Evolutionary conservation across 1,284 basidiomycete genomes (phyloP).

Genomic region (Trametes versicolor): DNA sequence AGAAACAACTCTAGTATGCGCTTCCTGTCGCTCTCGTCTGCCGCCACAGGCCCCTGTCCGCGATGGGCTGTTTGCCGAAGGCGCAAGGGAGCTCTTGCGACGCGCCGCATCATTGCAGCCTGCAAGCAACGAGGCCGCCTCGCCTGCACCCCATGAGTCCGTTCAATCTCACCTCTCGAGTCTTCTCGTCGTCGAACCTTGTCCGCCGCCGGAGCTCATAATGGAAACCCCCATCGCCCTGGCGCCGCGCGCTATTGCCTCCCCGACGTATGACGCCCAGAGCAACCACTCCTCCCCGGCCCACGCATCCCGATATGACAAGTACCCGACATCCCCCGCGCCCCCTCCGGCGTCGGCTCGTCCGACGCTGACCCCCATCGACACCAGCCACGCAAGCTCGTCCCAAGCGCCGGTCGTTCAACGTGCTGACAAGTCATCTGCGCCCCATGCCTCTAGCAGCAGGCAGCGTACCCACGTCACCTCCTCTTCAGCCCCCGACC

Average conservation of each 20-base stretch:
- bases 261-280: slow-evolving; percentile 18
- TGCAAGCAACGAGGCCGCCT: slow-evolving; percentile 43
- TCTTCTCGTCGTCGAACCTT: slow-evolving; percentile 35
- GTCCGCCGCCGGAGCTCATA: slow-evolving; percentile 45
- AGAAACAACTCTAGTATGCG: slow-evolving; percentile 48
- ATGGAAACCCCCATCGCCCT: slow-evolving; percentile 37
- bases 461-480: slow-evolving; percentile 30
- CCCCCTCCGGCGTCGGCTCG: slow-evolving; percentile 25
- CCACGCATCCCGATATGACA: slow-evolving; percentile 18
- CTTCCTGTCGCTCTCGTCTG: slow-evolving; percentile 46
- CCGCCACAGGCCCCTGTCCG: slow-evolving; percentile 31
- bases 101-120: slow-evolving; percentile 44
- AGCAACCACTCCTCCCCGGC: slow-evolving; percentile 10
- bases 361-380: slow-evolving; percentile 34
- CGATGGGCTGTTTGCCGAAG: slow-evolving; percentile 40
- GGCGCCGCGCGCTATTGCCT: slow-evolving; percentile 25
- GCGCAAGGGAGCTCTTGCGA: slow-evolving; percentile 42
- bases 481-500: slow-evolving; percentile 55
- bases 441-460: slow-evolving; percentile 33
- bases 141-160: slow-evolving; percentile 34
- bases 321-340: slow-evolving; percentile 17
- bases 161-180: slow-evolving; percentile 30
- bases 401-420: slow-evolving; percentile 26
- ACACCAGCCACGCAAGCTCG: slow-evolving; percentile 31
- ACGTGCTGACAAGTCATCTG: slow-evolving; percentile 30